Evolutionary conservation across 495 filamentous ascomycete genomes (phyloP), one percentile per base, ranked within the genome.

Genomic region (Polyplosphaeria fusca): DNA sequence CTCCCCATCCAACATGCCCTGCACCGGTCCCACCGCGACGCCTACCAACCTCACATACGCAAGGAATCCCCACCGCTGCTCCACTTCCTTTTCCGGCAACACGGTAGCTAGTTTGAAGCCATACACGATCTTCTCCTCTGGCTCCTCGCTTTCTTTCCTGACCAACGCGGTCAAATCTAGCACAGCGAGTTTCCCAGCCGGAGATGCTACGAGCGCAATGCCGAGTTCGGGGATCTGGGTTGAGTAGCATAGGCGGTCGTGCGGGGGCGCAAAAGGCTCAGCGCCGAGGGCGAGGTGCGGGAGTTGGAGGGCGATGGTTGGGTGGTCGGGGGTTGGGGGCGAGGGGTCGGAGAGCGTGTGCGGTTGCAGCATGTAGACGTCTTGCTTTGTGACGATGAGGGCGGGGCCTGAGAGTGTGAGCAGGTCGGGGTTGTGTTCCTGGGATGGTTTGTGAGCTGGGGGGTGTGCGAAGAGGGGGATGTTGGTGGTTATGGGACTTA

Each of bases 201-300:
- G 81, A 3, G 85, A 86, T 5, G 81, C 91, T 0, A 85, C 78
- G 7, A 91, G 72, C 3, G 95, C 80, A 25, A 96, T 73, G 4
- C 82, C 87, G 16, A 94, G 76, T 54, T 93, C 87, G 0, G 88
- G 87, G 23, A 96, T 81, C 50, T 87, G 81, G 22, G 82, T 72
- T 4, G 86, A 71, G 82, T 92, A 86, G 71, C 86, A 88, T 23
- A 95, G 74, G 3, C 92, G 85, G 64, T 91, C 80, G 51, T 77
- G 78, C 18, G 67, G 59, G 11, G 46, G 19, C 13, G 22, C 20
- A 19, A 11, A 11, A 11, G 18, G 5, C 20, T 42, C 19, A 18
- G 11, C 39, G 39, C 11, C 39, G 39, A 42, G 39, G 25, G 7
- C 14, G 37, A 37, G 58, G n/a, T 56, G 52, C 1, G 64, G 38